phyloP scores from a whole-genome alignment of 202 grass and related monocot species.

The Saccharum hybrid region DNA sequence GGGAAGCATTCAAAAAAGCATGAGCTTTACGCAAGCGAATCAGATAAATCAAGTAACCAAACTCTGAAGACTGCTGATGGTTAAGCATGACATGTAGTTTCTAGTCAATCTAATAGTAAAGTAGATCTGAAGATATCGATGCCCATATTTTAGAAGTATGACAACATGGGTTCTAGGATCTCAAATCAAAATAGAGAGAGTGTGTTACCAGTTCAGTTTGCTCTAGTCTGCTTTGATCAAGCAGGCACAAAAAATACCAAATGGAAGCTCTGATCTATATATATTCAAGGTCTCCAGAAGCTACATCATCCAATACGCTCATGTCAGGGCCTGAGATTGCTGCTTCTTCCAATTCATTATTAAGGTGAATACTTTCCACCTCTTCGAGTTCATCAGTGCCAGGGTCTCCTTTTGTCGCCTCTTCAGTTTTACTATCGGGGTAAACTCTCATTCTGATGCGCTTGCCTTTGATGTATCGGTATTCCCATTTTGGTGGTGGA shows the following conservation, averaged over 20 bases:
- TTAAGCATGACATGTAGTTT: neutral
- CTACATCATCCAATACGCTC: slow-evolving; percentile 47
- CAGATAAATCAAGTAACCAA: neutral
- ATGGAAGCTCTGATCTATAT: slow-evolving; percentile 37
- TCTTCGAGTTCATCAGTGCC: slow-evolving; percentile 21
- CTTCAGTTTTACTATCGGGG: slow-evolving; percentile 35
- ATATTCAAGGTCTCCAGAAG: slow-evolving; percentile 52
- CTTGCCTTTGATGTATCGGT: slow-evolving; percentile 82
- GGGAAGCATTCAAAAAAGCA: slow-evolving; percentile 5
- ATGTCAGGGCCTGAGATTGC: slow-evolving; percentile 32
- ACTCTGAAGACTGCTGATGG: neutral
- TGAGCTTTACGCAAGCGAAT: neutral
- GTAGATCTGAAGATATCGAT: neutral
- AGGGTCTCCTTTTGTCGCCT: slow-evolving; percentile 9
- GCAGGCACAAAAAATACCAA: slow-evolving; percentile 9
- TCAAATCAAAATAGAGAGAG: neutral
- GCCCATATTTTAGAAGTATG: neutral
- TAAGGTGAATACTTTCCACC: slow-evolving; percentile 27
- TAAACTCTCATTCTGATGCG: slow-evolving; percentile 76
- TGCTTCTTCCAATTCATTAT: slow-evolving; percentile 43
- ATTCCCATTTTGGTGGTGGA: slow-evolving; percentile 81
- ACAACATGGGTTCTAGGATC: neutral
- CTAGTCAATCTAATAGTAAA: neutral
- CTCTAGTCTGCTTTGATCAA: slow-evolving; percentile 26
- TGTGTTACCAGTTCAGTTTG: slow-evolving; percentile 20